Evolutionary conservation across 768 basidiomycete species (phyloP), one percentile per base, ranked within the genome.

Genomic region (Wakefieldia striispora): DNA sequence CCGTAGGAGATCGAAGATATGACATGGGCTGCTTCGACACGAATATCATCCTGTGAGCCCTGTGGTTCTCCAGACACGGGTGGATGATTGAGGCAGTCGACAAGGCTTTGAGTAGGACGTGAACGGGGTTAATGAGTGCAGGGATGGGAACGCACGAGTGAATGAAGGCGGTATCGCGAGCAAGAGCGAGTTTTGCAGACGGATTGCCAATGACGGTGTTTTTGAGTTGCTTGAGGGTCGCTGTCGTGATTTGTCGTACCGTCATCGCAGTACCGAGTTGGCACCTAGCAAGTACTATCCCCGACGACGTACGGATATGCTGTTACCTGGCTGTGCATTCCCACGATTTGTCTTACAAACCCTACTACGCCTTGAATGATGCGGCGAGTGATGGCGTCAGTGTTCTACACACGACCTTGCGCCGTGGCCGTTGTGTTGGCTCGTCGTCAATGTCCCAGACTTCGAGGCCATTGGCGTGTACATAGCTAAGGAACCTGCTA

Each of bases 201-300:
- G 86, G 88, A 53, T 90, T 91, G 2, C 89, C 89, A 34, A 91
- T 90, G 42, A 90, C 84, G 1, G 75, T 64, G 65, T 91, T 91
- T 69, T 90, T 90, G 51, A 81, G 76, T 51, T 75, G 71, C 69
- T 88, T 90, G 55, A 89, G 78, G 1, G 65, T 52, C 2, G 51
- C 53, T 2, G 61, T 58, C 0, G 67, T 53, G 48, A 67, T 63
- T 40, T 55, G 62, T 47, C 67, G 58, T 17, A 69, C 63, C 27
- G 67, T 69, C 67, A 69, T 61, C n/a, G 20, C n/a, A 12, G 31
- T 7, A 14, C 31, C 39, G 21, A 26, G 39, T 17, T 35, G 35
- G 34, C 13, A 24, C 23, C 21, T 21, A 14, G 20, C n/a, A n/a
- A n/a, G n/a, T n/a, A n/a, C n/a, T n/a, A n/a, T n/a, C n/a, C n/a